Evolutionary conservation across 352 stramenopile species (phyloP).

Genomic region (Pythium rhizo-oryzae): DNA sequence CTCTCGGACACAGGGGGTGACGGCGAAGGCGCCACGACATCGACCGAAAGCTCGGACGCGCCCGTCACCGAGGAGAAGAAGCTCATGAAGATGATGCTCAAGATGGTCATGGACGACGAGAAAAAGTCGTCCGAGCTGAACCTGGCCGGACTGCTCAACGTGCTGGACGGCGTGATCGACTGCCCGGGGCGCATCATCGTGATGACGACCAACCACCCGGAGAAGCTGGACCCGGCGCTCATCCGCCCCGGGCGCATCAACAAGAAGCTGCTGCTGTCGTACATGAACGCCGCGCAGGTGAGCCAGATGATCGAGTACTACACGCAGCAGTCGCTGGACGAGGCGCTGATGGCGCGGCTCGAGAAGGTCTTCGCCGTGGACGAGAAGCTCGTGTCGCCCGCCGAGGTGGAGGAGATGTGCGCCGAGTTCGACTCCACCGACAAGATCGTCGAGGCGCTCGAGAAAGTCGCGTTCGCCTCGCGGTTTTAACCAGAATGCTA

Average conservation of each 20-base stretch:
- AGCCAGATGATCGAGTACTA: conserved; percentile 80
- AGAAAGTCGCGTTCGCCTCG: background rate
- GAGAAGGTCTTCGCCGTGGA: conserved; percentile 7
- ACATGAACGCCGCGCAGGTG: conserved; percentile 53
- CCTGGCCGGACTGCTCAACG: conserved; percentile 86
- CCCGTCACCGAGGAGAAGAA: conserved; percentile 10
- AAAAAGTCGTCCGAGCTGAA: conserved; percentile 59
- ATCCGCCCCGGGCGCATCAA: conserved; percentile 91
- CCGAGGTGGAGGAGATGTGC: conserved; percentile 62
- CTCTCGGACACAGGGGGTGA: conserved; percentile 3
- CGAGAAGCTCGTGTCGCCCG: conserved; percentile 29
- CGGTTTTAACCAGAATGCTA: background rate
- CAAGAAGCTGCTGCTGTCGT: conserved; percentile 78
- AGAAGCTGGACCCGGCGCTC: conserved; percentile 91
- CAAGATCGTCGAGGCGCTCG: background rate
- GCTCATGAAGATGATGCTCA: conserved; percentile 28
- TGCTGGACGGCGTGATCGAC: conserved; percentile 92
- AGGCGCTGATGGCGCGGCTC: conserved; percentile 26
- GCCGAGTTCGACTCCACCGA: conserved; percentile 39
- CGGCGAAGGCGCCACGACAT: conserved; percentile 18
- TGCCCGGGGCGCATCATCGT: conserved; percentile 91
- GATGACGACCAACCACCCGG: conserved; percentile 95
- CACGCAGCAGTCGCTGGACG: conserved; percentile 37
- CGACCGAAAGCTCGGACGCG: conserved; percentile 7
- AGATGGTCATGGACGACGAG: conserved; percentile 32